Evolutionary conservation across 441 rosid species (phyloP), one percentile per base, ranked within the genome.

Genomic region (Iberis amara): DNA sequence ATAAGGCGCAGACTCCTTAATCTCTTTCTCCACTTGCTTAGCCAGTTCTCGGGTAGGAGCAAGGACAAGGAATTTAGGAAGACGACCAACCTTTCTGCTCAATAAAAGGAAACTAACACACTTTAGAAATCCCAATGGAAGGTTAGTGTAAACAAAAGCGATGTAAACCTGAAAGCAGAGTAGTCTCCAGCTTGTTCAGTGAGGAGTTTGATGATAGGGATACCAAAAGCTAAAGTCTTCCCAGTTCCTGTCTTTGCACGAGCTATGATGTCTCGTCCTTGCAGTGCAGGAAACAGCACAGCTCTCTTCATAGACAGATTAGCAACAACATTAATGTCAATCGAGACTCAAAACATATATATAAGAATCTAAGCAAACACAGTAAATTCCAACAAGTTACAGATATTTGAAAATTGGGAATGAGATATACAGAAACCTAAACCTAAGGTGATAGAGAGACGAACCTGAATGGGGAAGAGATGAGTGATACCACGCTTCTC

Each of bases 171-270:
- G 21, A 60, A 72, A 8, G 71, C 66, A 55, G 74, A 39, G 59
- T 56, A 62, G 39, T 47, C 68, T 15, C 71, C 77, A 61, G 68
- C 59, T 55, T 78, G 80, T 54, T 85, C 94, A 28, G 89, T 82
- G 44, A 92, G 84, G 6, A 70, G 74, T 68, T 92, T 92, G 39
- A 92, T 71, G 36, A 92, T 83, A 7, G 96, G 96, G 27, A 92
- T 88, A 26, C 96, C 98, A 24, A 92, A 92, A 58, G 98, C 98
- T 62, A 92, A 68, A 15, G 96, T 92, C 86, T 92, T 92, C 23
- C 98, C 98, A 28, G 98, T 92, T 61, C 98, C 96, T 15, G 98
- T 92, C 80, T 92, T 92, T 1, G 98, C 98, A 64, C 98, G 96
- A 68, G 94, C 98, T 62, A 92, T 92, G 38, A 92, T 48, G 44